Percentiles rank a stretch among this genome's conserved stretches.
phyloP scores from a whole-genome alignment of 164 flowering plant genomes.

The Vitis labrusca region DNA sequence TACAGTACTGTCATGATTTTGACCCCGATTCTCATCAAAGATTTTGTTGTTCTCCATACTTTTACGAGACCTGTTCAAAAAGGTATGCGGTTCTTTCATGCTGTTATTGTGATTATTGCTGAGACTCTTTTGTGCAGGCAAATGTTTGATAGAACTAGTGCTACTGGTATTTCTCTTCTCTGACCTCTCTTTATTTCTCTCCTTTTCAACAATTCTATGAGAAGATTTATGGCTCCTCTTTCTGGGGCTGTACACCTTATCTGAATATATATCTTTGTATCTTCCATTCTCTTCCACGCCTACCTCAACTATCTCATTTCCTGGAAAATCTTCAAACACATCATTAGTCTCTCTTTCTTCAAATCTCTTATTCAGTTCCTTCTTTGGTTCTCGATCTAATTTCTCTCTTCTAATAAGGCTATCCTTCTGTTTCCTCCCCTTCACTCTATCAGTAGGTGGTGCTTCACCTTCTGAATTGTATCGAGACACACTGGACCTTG shows the following conservation, averaged over 20 bases:
- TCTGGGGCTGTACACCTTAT: conserved; percentile 21
- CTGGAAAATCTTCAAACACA: conserved; percentile 11
- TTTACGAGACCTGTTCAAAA: conserved; percentile 16
- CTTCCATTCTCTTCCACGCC: conserved; percentile 16
- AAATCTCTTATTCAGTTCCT: conserved; percentile 10
- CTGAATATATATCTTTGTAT: conserved; percentile 29
- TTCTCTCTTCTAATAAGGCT: conserved; percentile 19
- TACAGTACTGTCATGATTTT: conserved; percentile 17
- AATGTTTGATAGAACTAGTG: conserved; percentile 13
- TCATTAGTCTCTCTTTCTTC: conserved; percentile 17
- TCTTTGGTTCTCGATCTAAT: conserved; percentile 10
- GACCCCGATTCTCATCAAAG: conserved; percentile 19
- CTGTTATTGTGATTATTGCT: conserved; percentile 12
- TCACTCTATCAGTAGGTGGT: conserved; percentile 17
- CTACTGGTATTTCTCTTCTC: conserved; percentile 15
- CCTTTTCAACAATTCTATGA: conserved; percentile 11
- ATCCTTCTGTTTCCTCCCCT: conserved; percentile 22
- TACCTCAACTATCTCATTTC: conserved; percentile 34
- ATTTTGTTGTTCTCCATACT: conserved; percentile 23
- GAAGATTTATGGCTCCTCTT: conserved; percentile 15
- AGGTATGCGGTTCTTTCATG: conserved; percentile 14
- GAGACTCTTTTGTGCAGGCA: conserved; percentile 13
- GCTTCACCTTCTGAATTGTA: conserved; percentile 19
- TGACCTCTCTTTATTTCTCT: conserved; percentile 14
- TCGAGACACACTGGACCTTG: conserved; percentile 43